Conservation (phyloP, 2,329 filamentous ascomycete genomes). For the Colletotrichum acutatum region DNA sequence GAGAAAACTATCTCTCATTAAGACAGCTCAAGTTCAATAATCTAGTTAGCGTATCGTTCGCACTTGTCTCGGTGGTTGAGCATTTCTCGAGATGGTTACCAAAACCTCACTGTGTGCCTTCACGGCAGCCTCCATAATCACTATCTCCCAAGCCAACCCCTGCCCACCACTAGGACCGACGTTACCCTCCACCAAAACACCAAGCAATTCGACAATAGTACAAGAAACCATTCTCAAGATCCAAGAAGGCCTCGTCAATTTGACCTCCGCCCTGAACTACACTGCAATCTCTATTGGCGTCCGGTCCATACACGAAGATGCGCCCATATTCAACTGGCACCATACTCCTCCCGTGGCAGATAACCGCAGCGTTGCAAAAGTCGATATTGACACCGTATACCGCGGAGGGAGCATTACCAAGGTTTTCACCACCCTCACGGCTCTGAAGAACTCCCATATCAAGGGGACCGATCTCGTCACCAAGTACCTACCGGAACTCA, state of each 20-base stretch:
- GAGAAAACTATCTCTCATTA: neutral
- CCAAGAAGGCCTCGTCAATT: neutral
- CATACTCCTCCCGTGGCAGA: constrained; percentile 48
- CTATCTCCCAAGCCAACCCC: neutral
- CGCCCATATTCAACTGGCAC: constrained; percentile 51
- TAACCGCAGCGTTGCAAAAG: constrained; percentile 34
- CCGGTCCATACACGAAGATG: constrained; percentile 53
- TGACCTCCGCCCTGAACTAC: constrained; percentile 40
- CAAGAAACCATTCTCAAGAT: constrained; percentile 1
- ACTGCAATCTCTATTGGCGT: constrained; percentile 52
- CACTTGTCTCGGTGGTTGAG: neutral
- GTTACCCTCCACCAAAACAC: constrained; percentile 4
- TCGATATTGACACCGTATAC: constrained; percentile 54
- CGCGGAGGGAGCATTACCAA: constrained; percentile 56
- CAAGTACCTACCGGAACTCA: constrained; percentile 39
- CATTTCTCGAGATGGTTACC: neutral
- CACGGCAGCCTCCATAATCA: neutral
- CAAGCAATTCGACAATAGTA: constrained; percentile 16
- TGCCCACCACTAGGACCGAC: constrained; percentile 20
- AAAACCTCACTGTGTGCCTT: neutral
- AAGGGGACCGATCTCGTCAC: constrained; percentile 42
- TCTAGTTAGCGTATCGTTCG: neutral
- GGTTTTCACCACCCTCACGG: constrained; percentile 50
- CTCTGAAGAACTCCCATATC: constrained; percentile 44
- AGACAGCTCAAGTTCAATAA: neutral